Evolutionary conservation across 1,284 basidiomycete genomes (phyloP), one percentile per base, ranked within the genome.

Genomic region (Ceratorhiza oryzae-sativae): DNA sequence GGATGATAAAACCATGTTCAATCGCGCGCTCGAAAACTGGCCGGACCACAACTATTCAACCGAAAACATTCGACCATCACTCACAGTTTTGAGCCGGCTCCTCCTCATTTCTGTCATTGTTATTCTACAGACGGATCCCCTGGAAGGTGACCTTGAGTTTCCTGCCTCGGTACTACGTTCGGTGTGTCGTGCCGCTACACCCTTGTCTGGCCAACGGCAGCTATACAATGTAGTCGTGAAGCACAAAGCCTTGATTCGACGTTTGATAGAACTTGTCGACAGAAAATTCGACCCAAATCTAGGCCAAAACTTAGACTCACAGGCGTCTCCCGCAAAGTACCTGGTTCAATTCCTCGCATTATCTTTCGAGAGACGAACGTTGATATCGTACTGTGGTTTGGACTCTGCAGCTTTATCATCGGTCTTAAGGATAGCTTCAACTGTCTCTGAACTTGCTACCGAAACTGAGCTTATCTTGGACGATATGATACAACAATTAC

Each of bases 381-480:
- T 62, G 18, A 48, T 62, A 23, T 48, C 27, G 13, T 62, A 62
- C 45, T 46, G 42, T 23, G 60, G 60, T 2, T 30, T 62, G 27
- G 30, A 27, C 1, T 45, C 42, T 10, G 30, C 13, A 30, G 18
- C 23, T 15, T 13, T 62, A 30, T 8, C 34, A 8, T 12, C 13
- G 4, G 18, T 62, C n/a, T n/a, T 62, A 2, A 42, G 23, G 18
- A 62, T 46, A 4, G 34, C 34, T 12, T 10, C 15, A 20, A 42
- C 25, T 8, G 20, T 45, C 27, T 32, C 60, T 9, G 27, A 30
- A 13, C 41, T 27, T 23, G 36, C 42, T 6, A 13, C 15, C 32
- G 60, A 62, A 34, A 23, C 27, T n/a, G 42, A 62, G 25, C 27
- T 34, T 12, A 20, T 62, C 2, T 45, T 62, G 4, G 3, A 27